Evolutionary conservation across 306 rosid species (phyloP).

Genomic region (Argentina anserina): DNA sequence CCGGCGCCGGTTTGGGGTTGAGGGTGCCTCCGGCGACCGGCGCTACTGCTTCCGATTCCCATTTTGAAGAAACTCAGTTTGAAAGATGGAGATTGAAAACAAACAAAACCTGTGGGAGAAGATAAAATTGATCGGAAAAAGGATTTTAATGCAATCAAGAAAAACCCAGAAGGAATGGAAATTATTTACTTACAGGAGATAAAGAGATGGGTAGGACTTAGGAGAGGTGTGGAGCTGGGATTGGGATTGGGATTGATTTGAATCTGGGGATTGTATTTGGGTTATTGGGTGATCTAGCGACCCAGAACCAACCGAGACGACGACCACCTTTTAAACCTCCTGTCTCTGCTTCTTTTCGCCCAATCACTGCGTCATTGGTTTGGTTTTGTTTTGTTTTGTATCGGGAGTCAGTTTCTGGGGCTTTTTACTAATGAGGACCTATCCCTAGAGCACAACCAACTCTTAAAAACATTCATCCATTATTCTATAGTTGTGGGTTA

Average conservation of each 20-base stretch:
- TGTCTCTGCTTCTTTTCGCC: no score
- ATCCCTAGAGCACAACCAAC: no score
- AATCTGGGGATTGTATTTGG: background rate
- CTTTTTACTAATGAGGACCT: no score
- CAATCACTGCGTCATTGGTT: no score
- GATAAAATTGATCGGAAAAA: background rate
- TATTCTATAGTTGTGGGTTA: no score
- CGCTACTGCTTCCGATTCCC: conserved; percentile 35
- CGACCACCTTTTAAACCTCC: background rate
- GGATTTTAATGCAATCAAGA: background rate
- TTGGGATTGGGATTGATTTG: background rate
- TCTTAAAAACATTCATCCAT: no score
- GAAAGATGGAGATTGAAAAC: background rate
- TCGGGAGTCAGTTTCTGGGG: no score
- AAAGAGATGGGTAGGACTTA: background rate
- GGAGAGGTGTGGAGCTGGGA: background rate
- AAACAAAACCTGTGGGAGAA: background rate
- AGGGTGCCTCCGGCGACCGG: conserved; percentile 24
- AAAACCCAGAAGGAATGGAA: background rate
- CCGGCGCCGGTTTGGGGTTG: conserved; percentile 11
- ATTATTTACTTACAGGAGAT: background rate
- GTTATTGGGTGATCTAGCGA: background rate
- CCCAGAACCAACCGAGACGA: background rate
- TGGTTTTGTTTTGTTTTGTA: no score
- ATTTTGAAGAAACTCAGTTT: conserved; percentile 14